Conservation (phyloP, 345 rosid genomes). For the Chamaenerion angustifolium region DNA sequence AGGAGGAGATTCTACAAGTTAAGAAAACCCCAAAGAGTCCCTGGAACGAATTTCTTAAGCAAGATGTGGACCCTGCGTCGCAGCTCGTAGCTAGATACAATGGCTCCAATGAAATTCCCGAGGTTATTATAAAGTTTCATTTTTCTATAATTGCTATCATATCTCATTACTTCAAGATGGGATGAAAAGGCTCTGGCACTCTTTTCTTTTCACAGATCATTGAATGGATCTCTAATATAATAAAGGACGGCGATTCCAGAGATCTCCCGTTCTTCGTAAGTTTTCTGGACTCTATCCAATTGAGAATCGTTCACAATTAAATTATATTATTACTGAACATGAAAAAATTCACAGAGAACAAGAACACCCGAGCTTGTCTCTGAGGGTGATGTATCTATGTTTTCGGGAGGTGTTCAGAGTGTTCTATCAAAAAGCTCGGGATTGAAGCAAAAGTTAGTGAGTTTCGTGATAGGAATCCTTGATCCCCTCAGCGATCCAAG, state of each 20-base stretch:
- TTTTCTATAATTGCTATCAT: not conserved
- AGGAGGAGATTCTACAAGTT: constrained; percentile 21
- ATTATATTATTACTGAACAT: too few relatives aligned
- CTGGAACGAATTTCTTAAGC: constrained; percentile 36
- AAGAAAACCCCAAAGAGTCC: constrained; percentile 36
- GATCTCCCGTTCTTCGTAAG: constrained; percentile 78
- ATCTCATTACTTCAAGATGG: not conserved
- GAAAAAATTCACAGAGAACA: constrained; percentile 34
- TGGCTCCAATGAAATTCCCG: constrained; percentile 49
- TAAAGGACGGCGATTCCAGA: constrained; percentile 73
- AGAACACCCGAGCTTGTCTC: constrained; percentile 74
- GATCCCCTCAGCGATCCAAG: constrained; percentile 66
- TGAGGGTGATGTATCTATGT: constrained; percentile 60
- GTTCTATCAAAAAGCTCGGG: constrained; percentile 44
- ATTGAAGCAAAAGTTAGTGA: constrained; percentile 30
- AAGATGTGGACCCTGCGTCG: constrained; percentile 64
- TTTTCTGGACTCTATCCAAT: constrained; percentile 3
- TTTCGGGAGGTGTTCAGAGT: constrained; percentile 37
- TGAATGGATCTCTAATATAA: constrained; percentile 60
- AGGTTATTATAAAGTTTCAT: constrained; percentile 26
- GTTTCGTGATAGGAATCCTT: constrained; percentile 16
- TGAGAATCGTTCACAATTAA: not conserved
- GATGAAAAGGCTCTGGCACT: too few relatives aligned
- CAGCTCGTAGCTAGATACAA: constrained; percentile 87
- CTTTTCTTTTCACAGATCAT: constrained; percentile 34